phyloP scores from a whole-genome alignment of 805 yeast genomes.

The Teunomyces tritomae region DNA sequence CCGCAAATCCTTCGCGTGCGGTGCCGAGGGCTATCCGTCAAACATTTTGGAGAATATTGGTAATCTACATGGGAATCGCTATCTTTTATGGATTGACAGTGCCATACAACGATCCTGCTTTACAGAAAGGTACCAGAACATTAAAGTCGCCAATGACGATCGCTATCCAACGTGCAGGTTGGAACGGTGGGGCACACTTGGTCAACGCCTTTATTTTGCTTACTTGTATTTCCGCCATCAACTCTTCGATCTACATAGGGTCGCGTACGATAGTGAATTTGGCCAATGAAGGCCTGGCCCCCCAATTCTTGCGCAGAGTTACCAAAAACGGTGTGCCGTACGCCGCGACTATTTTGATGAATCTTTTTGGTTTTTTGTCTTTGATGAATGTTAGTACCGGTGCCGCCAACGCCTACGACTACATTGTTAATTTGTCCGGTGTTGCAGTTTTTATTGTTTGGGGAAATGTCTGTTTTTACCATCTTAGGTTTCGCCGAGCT shows the following conservation, averaged over 20 bases:
- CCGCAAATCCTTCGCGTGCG: conserved; percentile 55
- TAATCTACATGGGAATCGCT: conserved; percentile 53
- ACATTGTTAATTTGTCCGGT: conserved; percentile 62
- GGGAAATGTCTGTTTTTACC: conserved; percentile 58
- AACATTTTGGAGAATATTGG: conserved; percentile 52
- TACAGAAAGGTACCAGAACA: conserved; percentile 35
- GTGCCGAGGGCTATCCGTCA: conserved; percentile 58
- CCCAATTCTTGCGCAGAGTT: conserved; percentile 50
- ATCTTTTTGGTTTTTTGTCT: conserved; percentile 53
- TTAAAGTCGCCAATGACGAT: conserved; percentile 44
- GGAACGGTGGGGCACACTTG: conserved; percentile 47
- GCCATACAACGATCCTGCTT: conserved; percentile 51
- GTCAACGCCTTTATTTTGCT: conserved; percentile 61
- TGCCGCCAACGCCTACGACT: conserved; percentile 56
- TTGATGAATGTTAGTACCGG: conserved; percentile 57
- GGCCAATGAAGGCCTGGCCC: conserved; percentile 62
- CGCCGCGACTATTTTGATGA: conserved; percentile 54
- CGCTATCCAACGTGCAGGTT: conserved; percentile 40
- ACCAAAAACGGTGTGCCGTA: conserved; percentile 64
- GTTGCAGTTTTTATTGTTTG: conserved; percentile 68
- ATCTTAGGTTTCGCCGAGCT: conserved; percentile 53
- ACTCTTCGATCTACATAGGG: conserved; percentile 66
- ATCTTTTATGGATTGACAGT: conserved; percentile 59
- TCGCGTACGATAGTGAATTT: conserved; percentile 64
- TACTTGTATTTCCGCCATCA: conserved; percentile 67